Conservation (phyloP, 805 yeast species). For the Candida gorgasii region DNA sequence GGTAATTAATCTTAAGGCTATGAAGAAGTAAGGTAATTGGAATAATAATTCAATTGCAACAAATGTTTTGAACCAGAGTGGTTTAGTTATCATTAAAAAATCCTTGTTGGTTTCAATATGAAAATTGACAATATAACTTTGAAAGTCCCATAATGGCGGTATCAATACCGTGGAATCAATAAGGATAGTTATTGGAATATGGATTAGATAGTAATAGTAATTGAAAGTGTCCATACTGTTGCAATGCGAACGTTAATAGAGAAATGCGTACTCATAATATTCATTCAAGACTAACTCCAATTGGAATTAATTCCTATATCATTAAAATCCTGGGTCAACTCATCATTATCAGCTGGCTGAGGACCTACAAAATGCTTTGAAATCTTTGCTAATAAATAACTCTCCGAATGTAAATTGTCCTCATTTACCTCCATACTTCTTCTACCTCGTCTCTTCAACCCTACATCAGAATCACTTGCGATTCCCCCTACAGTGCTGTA, state of each 20-base stretch:
- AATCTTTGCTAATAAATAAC: slow-evolving; percentile 40
- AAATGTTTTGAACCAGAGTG: slow-evolving; percentile 73
- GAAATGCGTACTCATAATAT: no score
- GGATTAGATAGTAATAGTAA: slow-evolving; percentile 56
- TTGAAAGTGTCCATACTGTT: slow-evolving; percentile 45
- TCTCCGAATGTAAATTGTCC: slow-evolving; percentile 31
- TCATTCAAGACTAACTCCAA: slow-evolving; percentile 24
- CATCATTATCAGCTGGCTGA: slow-evolving; percentile 32
- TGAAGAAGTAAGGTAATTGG: slow-evolving; percentile 75
- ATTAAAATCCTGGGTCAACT: slow-evolving; percentile 36
- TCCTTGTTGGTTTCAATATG: slow-evolving; percentile 73
- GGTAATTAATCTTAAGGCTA: slow-evolving; percentile 9
- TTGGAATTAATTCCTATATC: slow-evolving; percentile 35
- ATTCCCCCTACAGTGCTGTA: slow-evolving; percentile 11
- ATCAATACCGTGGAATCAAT: slow-evolving; percentile 75
- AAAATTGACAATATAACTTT: slow-evolving; percentile 50
- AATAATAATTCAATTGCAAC: slow-evolving; percentile 70
- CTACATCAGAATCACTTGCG: slow-evolving; percentile 15
- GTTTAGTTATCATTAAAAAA: slow-evolving; percentile 57
- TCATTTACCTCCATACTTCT: slow-evolving; percentile 16
- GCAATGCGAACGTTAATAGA: no score
- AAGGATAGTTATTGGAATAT: slow-evolving; percentile 71
- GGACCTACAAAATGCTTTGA: slow-evolving; percentile 46
- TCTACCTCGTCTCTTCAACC: slow-evolving; percentile 37
- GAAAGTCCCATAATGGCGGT: slow-evolving; percentile 56